Evolutionary conservation across 108 stramenopile genomes (phyloP), one percentile per base, ranked within the genome.

Genomic region (Pseudonitzschia multistriata): DNA sequence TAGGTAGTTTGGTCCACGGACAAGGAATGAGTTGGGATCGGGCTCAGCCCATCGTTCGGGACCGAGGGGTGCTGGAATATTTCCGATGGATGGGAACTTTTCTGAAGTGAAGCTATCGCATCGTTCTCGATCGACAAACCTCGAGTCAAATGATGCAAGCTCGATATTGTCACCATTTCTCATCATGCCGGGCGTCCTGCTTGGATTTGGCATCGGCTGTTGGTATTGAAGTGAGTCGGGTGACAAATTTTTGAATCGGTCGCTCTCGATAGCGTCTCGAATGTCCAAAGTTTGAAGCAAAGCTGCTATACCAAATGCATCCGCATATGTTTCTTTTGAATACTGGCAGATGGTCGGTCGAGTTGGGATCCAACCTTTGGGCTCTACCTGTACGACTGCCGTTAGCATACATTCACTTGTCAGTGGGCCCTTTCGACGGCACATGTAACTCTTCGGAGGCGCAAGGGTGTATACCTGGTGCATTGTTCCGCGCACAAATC

Each of bases 291-390:
- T 81, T 64, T 92, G 91, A 56, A 92, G 66, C 52, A 97, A 78
- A 25, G 95, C 84, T 60, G 87, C 76, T 40, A 89, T 68, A 15
- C 83, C 85, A 80, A 94, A 97, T 3, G 86, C 85, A 55, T 92
- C 91, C 3, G 79, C 81, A 62, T 89, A 93, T 42, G 71, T 85
- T 56, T 88, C 83, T 63, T 71, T 80, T 1, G 84, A 79, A 30
- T 86, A 54, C 49, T 81, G 78, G 29, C 57, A 59, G 7, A 81
- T 68, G 7, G 84, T 40, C 6, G 75, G 79, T 11, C 45, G 53
- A 8, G 75, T 79, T 34, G 93, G 94, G 11, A 97, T 75, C 96
- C 96, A 97, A 25, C 96, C 96, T 57, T 82, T 69, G 11, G 96
- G 96, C 59, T 96, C 91, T 0, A 96, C 87, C 79, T 97, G 95